phyloP scores from a whole-genome alignment of 257 asterid genomes.

The Salvia rosmarinus region DNA sequence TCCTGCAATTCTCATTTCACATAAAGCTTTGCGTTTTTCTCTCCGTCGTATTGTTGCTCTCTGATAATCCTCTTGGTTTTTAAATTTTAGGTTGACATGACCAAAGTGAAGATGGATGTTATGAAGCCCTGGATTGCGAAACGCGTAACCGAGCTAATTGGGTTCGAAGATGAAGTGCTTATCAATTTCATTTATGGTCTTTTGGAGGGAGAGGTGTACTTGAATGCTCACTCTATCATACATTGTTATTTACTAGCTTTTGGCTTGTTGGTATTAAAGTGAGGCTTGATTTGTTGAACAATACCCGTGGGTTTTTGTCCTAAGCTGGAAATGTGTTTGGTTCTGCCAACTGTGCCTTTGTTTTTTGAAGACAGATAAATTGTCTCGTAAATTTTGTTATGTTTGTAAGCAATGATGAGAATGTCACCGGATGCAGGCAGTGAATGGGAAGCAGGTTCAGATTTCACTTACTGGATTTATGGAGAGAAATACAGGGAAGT shows the following conservation, averaged over 20 bases:
- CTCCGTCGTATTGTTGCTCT: neutral
- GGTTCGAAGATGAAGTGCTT: constrained; percentile 98
- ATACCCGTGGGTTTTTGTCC: neutral
- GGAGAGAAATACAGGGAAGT: constrained; percentile 99
- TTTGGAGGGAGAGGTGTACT: constrained; percentile 81
- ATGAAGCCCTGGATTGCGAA: constrained; percentile 97
- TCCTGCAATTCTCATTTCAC: neutral
- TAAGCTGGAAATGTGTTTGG: constrained; percentile 16
- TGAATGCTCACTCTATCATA: neutral
- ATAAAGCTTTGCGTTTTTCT: constrained; percentile 2
- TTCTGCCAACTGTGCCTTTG: neutral
- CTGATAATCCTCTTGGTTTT: constrained; percentile 23
- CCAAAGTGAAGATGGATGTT: constrained; percentile 90
- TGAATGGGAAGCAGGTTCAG: constrained; percentile 91
- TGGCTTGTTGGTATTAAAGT: constrained; percentile 20
- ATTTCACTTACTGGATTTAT: constrained; percentile 94
- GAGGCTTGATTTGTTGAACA: constrained; percentile 1
- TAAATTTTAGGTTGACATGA: constrained; percentile 78
- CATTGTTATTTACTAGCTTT: constrained; percentile 19
- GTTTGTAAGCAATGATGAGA: constrained; percentile 17
- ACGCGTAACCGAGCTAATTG: constrained; percentile 95
- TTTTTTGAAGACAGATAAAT: constrained; percentile 3
- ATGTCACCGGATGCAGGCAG: constrained; percentile 62
- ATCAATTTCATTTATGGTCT: constrained; percentile 89
- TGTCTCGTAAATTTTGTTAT: neutral